These are phyloP conservation scores for Monsonia emarginata DNA, from an alignment of 441 rosid genomes.

Conservation along the genomic window DNA sequence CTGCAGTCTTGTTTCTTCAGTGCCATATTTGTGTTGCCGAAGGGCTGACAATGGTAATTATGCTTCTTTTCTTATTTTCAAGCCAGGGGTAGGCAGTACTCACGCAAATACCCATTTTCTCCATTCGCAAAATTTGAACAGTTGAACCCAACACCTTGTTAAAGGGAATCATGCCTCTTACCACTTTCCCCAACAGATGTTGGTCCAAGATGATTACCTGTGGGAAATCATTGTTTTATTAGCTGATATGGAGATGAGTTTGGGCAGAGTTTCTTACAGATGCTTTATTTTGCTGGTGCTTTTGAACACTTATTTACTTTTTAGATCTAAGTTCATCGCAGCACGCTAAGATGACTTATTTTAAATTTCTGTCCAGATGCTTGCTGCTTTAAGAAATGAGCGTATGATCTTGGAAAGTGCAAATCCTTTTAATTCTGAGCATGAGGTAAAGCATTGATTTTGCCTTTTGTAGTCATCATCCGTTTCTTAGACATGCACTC, in stretches of 20 bases:
- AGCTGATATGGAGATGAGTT: not conserved
- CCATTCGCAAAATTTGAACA: no score
- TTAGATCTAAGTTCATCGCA: not conserved
- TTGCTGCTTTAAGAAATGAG: constrained; percentile 82
- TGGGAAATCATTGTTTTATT: not conserved
- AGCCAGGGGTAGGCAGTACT: no score
- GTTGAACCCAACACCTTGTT: no score
- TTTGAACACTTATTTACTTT: not conserved
- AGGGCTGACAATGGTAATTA: constrained; percentile 71
- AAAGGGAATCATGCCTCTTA: no score
- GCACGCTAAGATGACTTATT: not conserved
- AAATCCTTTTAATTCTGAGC: constrained; percentile 68
- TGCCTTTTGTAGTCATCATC: not conserved
- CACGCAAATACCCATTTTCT: no score
- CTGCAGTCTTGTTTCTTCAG: constrained; percentile 63
- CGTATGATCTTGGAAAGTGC: constrained; percentile 40
- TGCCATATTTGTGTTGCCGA: constrained; percentile 78
- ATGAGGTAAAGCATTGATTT: constrained; percentile 41
- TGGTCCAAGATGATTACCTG: not conserved
- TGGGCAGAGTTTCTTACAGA: no score
- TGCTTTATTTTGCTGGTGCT: not conserved
- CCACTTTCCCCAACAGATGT: no score
- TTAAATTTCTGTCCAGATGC: constrained; percentile 43
- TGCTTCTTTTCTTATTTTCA: no score
- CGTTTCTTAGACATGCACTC: not conserved